Conservation (phyloP, 108 stramenopile genomes). For the Skeletonema costatum region DNA sequence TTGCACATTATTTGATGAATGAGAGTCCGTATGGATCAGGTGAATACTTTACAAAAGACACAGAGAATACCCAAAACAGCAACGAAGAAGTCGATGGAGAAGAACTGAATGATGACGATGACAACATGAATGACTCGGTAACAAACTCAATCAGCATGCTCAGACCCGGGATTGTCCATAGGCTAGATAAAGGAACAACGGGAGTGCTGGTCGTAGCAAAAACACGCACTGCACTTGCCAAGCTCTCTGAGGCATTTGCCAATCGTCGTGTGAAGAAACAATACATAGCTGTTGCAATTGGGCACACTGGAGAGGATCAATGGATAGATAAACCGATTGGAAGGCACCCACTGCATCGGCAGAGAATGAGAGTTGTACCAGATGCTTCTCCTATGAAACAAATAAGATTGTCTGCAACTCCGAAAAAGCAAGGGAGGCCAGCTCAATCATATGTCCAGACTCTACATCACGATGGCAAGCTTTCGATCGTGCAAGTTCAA, state of each 20-base stretch:
- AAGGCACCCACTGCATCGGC: constrained; percentile 90
- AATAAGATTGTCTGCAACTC: constrained; percentile 25
- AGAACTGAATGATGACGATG: constrained; percentile 39
- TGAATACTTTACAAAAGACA: constrained; percentile 52
- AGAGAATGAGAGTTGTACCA: constrained; percentile 92
- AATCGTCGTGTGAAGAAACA: constrained; percentile 82
- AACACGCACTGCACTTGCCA: constrained; percentile 70
- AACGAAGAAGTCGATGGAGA: neutral
- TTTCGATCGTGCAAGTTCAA: constrained; percentile 81
- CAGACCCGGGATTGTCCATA: constrained; percentile 97
- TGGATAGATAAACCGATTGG: constrained; percentile 94
- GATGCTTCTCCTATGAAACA: constrained; percentile 55
- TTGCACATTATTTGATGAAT: constrained; percentile 85
- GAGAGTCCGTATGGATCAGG: constrained; percentile 70
- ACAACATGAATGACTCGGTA: constrained; percentile 63
- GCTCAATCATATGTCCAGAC: constrained; percentile 86
- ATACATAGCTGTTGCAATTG: constrained; percentile 90
- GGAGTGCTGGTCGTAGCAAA: constrained; percentile 97
- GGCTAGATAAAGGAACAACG: constrained; percentile 95
- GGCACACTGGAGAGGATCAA: constrained; percentile 82
- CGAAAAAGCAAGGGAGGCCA: constrained; percentile 64
- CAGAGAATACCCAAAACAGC: neutral
- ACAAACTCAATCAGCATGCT: constrained; percentile 55
- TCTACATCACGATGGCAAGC: constrained; percentile 90
- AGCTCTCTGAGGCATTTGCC: constrained; percentile 87